Conservation (phyloP, 441 rosid genomes). For the Adansonia rubrostipa region DNA sequence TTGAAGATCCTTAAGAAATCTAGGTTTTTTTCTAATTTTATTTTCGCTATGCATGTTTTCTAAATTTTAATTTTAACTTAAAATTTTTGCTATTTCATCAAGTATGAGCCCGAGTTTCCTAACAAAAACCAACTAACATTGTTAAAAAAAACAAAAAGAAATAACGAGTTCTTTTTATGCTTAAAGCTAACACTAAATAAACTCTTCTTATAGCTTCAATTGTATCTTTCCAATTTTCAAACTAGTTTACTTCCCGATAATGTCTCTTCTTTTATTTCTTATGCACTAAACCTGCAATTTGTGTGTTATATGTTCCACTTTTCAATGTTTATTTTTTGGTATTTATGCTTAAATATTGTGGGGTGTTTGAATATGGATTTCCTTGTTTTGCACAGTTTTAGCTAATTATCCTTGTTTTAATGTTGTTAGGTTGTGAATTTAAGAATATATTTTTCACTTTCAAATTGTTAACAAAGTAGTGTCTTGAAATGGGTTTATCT, state of each 20-base stretch:
- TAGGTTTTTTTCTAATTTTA: too few relatives aligned
- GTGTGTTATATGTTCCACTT: background rate
- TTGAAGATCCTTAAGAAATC: too few relatives aligned
- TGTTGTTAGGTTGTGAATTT: background rate
- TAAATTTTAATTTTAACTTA: too few relatives aligned
- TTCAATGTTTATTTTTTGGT: background rate
- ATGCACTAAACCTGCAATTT: background rate
- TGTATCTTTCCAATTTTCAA: background rate
- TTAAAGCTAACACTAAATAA: background rate
- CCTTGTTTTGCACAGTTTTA: background rate
- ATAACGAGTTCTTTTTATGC: too few relatives aligned
- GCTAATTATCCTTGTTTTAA: background rate
- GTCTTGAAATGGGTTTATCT: slow-evolving; percentile 3
- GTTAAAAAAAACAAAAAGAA: too few relatives aligned
- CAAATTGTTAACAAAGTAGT: background rate
- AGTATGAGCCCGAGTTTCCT: too few relatives aligned
- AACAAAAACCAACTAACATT: too few relatives aligned
- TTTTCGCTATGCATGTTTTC: too few relatives aligned
- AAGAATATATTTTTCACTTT: background rate
- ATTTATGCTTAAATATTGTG: background rate
- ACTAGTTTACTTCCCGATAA: background rate
- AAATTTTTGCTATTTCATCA: too few relatives aligned
- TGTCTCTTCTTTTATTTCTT: background rate
- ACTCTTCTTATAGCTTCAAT: background rate
- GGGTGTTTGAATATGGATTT: background rate